A percentile compares a stretch with the other conserved stretches of the same genome.
Evolutionary conservation across 306 rosid genomes (phyloP).

Genomic region (Ziziphus jujuba): DNA sequence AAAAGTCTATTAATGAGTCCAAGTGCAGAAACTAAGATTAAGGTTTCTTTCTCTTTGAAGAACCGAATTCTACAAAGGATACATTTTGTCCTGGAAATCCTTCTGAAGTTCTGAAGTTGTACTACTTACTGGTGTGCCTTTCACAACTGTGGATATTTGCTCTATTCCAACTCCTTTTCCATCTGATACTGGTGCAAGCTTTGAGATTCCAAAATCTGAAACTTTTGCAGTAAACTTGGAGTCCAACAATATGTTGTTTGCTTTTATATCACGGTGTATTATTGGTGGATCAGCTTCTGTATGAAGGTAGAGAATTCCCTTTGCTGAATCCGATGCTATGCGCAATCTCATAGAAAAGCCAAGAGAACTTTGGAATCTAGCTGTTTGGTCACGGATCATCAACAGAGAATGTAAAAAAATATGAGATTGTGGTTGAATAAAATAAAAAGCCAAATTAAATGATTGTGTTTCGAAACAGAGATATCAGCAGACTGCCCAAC

Average conservation of each 20-base stretch:
- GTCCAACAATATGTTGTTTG: slow-evolving; percentile 25
- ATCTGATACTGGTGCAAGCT: neutral
- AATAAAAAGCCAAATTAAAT: neutral
- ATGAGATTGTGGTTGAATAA: neutral
- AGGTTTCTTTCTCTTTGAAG: neutral
- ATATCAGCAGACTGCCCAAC: neutral
- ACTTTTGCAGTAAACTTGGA: slow-evolving; percentile 19
- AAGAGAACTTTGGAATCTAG: slow-evolving; percentile 10
- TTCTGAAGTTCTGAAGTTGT: neutral
- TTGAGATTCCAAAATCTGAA: slow-evolving; percentile 25
- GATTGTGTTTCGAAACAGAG: neutral
- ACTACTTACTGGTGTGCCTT: slow-evolving; percentile 20
- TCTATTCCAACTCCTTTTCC: neutral
- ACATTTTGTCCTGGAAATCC: neutral
- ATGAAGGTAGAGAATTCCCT: slow-evolving; percentile 23
- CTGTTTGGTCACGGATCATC: neutral
- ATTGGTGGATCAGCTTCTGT: slow-evolving; percentile 15
- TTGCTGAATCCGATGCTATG: slow-evolving; percentile 17
- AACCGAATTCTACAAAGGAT: neutral
- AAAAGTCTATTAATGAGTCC: neutral
- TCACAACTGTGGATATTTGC: slow-evolving; percentile 11
- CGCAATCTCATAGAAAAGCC: slow-evolving; percentile 7
- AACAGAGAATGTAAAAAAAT: neutral
- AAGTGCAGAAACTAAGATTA: neutral
- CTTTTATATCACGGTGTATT: slow-evolving; percentile 19